Conservation (phyloP, 2,329 filamentous ascomycete species). For the Ceratocystis alfenasii region DNA sequence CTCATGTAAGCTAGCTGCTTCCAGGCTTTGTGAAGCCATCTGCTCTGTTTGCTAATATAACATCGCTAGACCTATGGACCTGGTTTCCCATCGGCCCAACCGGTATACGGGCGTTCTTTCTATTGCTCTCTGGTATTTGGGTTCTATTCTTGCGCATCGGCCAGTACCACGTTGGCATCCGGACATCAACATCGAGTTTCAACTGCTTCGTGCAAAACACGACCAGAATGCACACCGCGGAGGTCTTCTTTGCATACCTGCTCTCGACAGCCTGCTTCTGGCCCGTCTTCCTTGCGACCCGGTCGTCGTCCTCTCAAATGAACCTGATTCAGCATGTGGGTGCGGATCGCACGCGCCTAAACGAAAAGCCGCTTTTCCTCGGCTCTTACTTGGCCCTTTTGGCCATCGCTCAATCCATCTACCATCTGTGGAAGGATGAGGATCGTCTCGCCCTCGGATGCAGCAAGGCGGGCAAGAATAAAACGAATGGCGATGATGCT, state of each 20-base stretch:
- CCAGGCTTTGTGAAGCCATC: background rate
- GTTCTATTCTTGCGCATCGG: constrained; percentile 79
- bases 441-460: constrained; percentile 47
- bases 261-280: constrained; percentile 69
- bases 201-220: constrained; percentile 50
- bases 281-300: constrained; percentile 67
- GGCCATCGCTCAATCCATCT: constrained; percentile 54
- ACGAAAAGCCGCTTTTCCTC: constrained; percentile 76
- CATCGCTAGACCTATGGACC: constrained; percentile 59
- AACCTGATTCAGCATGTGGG: constrained; percentile 60
- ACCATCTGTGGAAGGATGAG: constrained; percentile 61
- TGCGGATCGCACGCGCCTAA: constrained; percentile 62
- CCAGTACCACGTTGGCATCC: constrained; percentile 62
- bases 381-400: constrained; percentile 57
- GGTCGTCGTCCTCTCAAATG: constrained; percentile 48
- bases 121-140: constrained; percentile 64
- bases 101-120: constrained; percentile 59
- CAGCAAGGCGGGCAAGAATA: constrained; percentile 23
- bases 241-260: constrained; percentile 64
- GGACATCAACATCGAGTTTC: constrained; percentile 58
- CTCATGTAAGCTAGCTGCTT: constrained; percentile 44
- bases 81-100: constrained; percentile 73
- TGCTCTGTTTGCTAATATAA: constrained; percentile 12
- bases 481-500: constrained; percentile 16
- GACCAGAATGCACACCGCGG: constrained; percentile 47